Percentiles rank a stretch among this genome's conserved stretches.
Evolutionary conservation across 176 grass and related monocot genomes (phyloP).

Genomic region (Panicum miliaceum): DNA sequence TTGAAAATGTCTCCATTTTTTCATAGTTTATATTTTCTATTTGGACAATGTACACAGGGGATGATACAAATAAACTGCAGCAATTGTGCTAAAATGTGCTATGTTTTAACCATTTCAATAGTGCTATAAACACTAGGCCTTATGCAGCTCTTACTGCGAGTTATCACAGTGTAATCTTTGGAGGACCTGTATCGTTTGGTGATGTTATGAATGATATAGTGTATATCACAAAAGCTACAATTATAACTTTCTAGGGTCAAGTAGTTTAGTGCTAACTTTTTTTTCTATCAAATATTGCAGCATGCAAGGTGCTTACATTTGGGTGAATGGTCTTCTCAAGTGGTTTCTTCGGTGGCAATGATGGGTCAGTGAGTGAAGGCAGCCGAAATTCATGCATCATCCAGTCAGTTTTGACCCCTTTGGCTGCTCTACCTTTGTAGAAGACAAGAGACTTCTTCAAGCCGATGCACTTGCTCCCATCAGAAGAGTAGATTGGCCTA

Average conservation of each 20-base stretch:
- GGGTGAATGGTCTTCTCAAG: constrained; percentile 85
- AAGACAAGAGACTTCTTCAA: constrained; percentile 99
- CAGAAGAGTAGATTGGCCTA: constrained; percentile 90
- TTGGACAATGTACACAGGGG: background rate
- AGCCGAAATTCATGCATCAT: constrained; percentile 99
- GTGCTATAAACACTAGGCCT: background rate
- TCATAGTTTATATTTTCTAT: background rate
- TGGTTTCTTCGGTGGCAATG: constrained; percentile 64
- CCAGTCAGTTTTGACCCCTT: constrained; percentile 95
- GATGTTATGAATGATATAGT: background rate
- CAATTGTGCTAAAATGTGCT: background rate
- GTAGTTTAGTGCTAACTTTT: background rate
- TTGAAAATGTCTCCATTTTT: too few relatives aligned
- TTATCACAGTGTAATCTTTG: constrained; percentile 21
- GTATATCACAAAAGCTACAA: constrained; percentile 15
- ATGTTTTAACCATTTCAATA: constrained; percentile 9
- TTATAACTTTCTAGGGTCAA: constrained; percentile 2
- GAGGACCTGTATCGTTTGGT: background rate
- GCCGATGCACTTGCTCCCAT: constrained; percentile 91
- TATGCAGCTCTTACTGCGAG: constrained; percentile 15
- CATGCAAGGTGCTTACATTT: constrained; percentile 64
- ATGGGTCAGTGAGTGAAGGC: constrained; percentile 68
- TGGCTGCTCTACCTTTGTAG: constrained; percentile 96
- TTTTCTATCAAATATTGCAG: constrained; percentile 30
- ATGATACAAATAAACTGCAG: constrained; percentile 15